phyloP scores from a whole-genome alignment of 805 yeast species.

The Candida chilensis region DNA sequence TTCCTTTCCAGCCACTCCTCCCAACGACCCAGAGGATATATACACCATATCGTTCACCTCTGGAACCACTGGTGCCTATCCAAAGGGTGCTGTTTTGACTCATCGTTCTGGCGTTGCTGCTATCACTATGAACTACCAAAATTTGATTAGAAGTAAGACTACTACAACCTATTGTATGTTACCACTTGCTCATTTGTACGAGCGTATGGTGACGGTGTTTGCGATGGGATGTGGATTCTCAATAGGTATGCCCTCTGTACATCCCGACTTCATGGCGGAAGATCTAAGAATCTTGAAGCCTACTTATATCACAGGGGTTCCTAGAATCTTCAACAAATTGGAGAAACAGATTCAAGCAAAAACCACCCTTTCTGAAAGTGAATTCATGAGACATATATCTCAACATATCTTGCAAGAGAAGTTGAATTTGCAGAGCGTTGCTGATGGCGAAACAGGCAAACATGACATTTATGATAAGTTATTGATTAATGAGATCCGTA shows the following conservation, averaged over 20 bases:
- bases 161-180: conserved; percentile 10
- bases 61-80: conserved; percentile 62
- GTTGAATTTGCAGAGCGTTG: conserved; percentile 5
- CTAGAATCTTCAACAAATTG: conserved; percentile 19
- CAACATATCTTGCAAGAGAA: conserved; percentile 10
- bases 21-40: no score
- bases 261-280: conserved; percentile 13
- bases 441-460: conserved; percentile 9
- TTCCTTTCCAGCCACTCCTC: no score
- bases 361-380: conserved; percentile 14
- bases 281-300: conserved; percentile 19
- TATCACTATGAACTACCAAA: conserved; percentile 14
- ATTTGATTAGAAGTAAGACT: conserved; percentile 2
- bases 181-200: conserved; percentile 28
- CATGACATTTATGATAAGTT: conserved; percentile 9
- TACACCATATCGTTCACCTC: conserved; percentile 67
- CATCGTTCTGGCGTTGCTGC: conserved; percentile 45
- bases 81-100: conserved; percentile 58
- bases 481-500: conserved; percentile 6
- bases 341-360: conserved; percentile 16
- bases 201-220: conserved; percentile 15
- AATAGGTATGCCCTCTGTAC: conserved; percentile 17
- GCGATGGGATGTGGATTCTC: conserved; percentile 19
- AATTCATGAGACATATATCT: conserved; percentile 14
- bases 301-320: conserved; percentile 18